Evolutionary conservation across 306 rosid species (phyloP).

Genomic region (Amphicarpaea edgeworthii): DNA sequence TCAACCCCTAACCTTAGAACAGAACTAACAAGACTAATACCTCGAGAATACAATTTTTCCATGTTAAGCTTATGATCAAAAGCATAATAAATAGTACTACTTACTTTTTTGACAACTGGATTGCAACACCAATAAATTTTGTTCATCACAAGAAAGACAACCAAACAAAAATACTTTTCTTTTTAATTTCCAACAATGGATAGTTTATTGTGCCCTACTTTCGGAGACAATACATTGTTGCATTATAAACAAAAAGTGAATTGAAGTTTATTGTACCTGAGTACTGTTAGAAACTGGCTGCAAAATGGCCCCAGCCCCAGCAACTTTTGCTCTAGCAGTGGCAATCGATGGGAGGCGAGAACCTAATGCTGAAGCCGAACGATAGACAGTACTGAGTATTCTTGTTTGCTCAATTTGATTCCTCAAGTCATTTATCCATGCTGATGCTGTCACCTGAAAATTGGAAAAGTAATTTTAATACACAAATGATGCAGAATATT

Average conservation of each 20-base stretch:
- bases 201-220: conserved; percentile 8
- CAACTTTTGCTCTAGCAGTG: conserved; percentile 90
- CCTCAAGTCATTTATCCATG: conserved; percentile 96
- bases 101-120: neutral
- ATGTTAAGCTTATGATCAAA: neutral
- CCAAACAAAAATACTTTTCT: neutral
- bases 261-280: conserved; percentile 61
- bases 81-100: neutral
- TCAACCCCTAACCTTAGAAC: conserved; percentile 9
- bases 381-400: conserved; percentile 92
- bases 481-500: conserved; percentile 8
- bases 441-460: conserved; percentile 92
- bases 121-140: conserved; percentile 23
- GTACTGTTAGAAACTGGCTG: conserved; percentile 96
- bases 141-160: conserved; percentile 26
- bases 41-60: conserved; percentile 18
- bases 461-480: conserved; percentile 21
- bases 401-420: conserved; percentile 92
- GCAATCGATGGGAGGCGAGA: conserved; percentile 97
- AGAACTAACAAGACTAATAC: conserved; percentile 11
- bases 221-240: conserved; percentile 17
- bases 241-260: conserved; percentile 2
- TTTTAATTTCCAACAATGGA: neutral
- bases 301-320: conserved; percentile 93
- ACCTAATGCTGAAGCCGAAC: conserved; percentile 96